Evolutionary conservation across 2,329 filamentous ascomycete genomes (phyloP).

Genomic region (Pseudogymnoascus sp.): DNA sequence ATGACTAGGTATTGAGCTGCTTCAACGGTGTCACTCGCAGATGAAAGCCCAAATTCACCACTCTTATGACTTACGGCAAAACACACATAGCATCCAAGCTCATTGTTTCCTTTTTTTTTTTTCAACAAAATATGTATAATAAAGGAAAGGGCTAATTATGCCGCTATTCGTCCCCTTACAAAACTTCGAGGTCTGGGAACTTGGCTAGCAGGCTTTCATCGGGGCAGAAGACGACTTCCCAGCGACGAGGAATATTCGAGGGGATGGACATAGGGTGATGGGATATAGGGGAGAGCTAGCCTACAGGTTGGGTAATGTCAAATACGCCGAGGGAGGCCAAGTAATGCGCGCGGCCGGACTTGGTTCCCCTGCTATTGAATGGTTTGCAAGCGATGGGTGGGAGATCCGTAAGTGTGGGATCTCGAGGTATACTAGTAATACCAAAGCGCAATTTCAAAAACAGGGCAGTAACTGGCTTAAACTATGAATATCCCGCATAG

Average conservation of each 20-base stretch:
- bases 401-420: background rate
- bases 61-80: constrained; percentile 7
- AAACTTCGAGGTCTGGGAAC: background rate
- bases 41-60: constrained; percentile 1
- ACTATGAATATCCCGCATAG: background rate
- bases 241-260: background rate
- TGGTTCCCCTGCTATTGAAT: background rate
- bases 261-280: constrained; percentile 3
- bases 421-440: constrained; percentile 1
- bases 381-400: background rate
- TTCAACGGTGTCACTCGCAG: constrained; percentile 7
- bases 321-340: constrained; percentile 4
- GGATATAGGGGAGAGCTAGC: background rate
- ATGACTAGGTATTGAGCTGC: constrained; percentile 2
- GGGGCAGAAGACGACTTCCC: background rate
- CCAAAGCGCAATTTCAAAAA: background rate
- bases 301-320: constrained; percentile 4
- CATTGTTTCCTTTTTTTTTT: constrained; percentile 6
- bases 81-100: constrained; percentile 6
- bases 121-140: constrained; percentile 7
- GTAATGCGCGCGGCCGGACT: background rate
- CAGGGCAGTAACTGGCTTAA: background rate
- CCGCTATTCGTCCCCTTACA: background rate
- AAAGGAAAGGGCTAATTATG: constrained; percentile 1
- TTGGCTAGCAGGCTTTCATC: background rate